These are phyloP conservation scores for Carex kokanica DNA, from an alignment of 176 grass and related monocot genomes.

Conservation along the genomic window DNA sequence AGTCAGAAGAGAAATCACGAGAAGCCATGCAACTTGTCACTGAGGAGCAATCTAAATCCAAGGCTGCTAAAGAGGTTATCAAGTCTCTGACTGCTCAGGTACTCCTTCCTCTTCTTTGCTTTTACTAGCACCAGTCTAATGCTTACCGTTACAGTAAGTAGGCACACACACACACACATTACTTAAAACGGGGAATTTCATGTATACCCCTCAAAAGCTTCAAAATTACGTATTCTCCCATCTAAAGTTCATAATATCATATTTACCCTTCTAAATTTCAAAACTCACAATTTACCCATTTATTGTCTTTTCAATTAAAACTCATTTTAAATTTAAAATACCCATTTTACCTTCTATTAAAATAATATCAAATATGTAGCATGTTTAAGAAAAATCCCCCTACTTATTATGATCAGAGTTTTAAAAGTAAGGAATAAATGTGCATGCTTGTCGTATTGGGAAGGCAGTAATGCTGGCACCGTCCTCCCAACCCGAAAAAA, in stretches of 20 bases:
- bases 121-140: background rate
- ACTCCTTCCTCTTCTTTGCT: conserved; percentile 4
- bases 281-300: too few species aligned
- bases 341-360: too few species aligned
- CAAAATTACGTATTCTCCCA: too few species aligned
- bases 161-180: background rate
- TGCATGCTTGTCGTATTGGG: background rate
- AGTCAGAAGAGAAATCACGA: conserved; percentile 61
- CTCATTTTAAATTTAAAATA: too few species aligned
- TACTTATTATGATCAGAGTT: background rate
- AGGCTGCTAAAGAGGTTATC: conserved; percentile 87
- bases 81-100: conserved; percentile 92
- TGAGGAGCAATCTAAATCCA: conserved; percentile 74
- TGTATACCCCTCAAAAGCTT: too few species aligned
- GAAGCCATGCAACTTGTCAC: conserved; percentile 58
- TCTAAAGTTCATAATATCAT: too few species aligned
- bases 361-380: too few species aligned
- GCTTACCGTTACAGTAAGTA: background rate
- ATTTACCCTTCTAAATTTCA: too few species aligned
- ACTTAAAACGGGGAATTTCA: too few species aligned
- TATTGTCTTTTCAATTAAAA: too few species aligned
- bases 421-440: background rate
- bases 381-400: too few species aligned
- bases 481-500: background rate
- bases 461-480: background rate